Evolutionary conservation across 2,329 filamentous ascomycete species (phyloP).

Genomic region (Phialophora tarda): DNA sequence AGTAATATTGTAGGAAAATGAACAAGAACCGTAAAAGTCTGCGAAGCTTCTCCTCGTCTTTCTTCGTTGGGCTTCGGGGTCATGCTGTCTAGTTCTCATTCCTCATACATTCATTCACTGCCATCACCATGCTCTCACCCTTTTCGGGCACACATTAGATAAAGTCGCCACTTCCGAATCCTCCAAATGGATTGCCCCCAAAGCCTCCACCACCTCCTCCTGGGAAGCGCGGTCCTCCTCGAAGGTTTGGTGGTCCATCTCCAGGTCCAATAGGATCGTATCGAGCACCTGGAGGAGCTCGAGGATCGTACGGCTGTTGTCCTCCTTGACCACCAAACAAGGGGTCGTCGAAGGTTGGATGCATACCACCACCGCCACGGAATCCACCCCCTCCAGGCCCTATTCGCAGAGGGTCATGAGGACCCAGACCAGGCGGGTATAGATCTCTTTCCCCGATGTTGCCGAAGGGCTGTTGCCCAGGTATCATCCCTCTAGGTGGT

Average conservation of each 20-base stretch:
- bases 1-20: not conserved
- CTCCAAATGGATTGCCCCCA: conserved; percentile 60
- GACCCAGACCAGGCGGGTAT: conserved; percentile 83
- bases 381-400: conserved; percentile 63
- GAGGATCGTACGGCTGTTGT: conserved; percentile 66
- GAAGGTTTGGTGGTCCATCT: conserved; percentile 57
- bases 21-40: not conserved
- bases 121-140: not conserved
- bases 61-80: not conserved
- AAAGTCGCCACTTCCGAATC: conserved; percentile 66
- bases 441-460: conserved; percentile 85
- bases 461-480: conserved; percentile 46
- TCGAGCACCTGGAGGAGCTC: conserved; percentile 83
- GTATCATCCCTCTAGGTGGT: conserved; percentile 60
- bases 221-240: conserved; percentile 54
- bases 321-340: conserved; percentile 70
- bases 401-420: conserved; percentile 79
- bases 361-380: conserved; percentile 80
- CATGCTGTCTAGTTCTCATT: not conserved
- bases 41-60: not conserved
- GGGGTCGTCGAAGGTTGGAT: conserved; percentile 92
- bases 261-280: conserved; percentile 87
- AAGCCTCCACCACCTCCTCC: conserved; percentile 53
- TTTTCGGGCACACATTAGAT: conserved; percentile 44
- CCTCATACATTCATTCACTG: not conserved